Evolutionary conservation across 139 green algal species (phyloP).

Genomic region (Chlorella sp.): DNA sequence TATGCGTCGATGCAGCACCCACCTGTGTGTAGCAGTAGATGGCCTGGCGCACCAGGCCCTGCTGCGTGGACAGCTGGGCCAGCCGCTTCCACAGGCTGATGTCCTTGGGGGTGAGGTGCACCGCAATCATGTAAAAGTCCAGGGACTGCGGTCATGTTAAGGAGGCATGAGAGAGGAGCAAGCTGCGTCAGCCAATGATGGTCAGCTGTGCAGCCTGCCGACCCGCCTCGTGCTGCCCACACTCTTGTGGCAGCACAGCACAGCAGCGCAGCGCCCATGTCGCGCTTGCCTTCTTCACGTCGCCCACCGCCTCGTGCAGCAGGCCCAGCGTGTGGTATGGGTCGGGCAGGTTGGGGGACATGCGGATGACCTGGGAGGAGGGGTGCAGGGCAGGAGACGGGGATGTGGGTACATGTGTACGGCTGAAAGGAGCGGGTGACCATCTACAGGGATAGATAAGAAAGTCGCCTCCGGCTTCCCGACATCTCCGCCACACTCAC

Average conservation of each 20-base stretch:
- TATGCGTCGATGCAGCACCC: not conserved
- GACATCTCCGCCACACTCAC: not conserved
- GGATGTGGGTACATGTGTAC: too few species aligned
- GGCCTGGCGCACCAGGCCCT: constrained; percentile 81
- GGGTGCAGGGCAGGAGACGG: not conserved
- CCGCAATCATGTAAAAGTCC: constrained; percentile 95
- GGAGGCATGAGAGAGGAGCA: too few species aligned
- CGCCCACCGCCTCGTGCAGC: constrained; percentile 74
- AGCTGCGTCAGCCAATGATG: too few species aligned
- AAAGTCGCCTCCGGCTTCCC: too few species aligned
- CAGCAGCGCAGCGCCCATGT: too few species aligned
- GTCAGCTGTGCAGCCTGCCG: too few species aligned
- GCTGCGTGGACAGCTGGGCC: constrained; percentile 69
- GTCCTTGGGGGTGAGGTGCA: constrained; percentile 85
- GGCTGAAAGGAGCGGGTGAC: too few species aligned
- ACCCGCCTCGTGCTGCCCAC: too few species aligned
- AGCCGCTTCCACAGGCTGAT: constrained; percentile 85
- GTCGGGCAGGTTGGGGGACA: constrained; percentile 82
- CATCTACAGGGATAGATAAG: too few species aligned
- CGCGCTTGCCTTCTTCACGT: constrained; percentile 56
- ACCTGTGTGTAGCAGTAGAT: constrained; percentile 90
- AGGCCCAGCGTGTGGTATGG: constrained; percentile 89
- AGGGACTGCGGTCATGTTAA: constrained; percentile 66
- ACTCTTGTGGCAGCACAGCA: too few species aligned
- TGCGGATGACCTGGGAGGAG: constrained; percentile 65